Evolutionary conservation across 2,329 filamentous ascomycete genomes (phyloP).

Genomic region (Colletotrichum tropicale): DNA sequence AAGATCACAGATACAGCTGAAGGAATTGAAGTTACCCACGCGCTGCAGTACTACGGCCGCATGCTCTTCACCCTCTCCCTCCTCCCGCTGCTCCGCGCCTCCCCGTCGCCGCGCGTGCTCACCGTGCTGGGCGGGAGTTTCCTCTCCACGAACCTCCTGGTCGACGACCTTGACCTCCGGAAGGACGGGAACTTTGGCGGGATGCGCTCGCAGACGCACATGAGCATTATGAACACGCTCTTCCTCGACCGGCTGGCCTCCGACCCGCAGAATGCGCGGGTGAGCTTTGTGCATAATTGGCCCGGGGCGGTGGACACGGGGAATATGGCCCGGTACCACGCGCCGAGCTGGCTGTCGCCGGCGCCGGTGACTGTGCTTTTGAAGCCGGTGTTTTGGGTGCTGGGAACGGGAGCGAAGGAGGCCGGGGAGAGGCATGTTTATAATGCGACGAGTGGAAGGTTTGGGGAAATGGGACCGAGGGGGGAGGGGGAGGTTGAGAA

Average conservation of each 20-base stretch:
- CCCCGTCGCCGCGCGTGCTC: slow-evolving; percentile 26
- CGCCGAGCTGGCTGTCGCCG: background rate
- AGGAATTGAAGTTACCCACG: slow-evolving; percentile 44
- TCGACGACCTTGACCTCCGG: slow-evolving; percentile 27
- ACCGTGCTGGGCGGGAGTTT: slow-evolving; percentile 27
- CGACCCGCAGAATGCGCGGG: background rate
- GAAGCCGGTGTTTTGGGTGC: slow-evolving; percentile 9
- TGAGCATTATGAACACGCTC: slow-evolving; percentile 25
- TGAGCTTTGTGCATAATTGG: slow-evolving; percentile 31
- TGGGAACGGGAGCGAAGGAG: background rate
- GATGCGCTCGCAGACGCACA: slow-evolving; percentile 21
- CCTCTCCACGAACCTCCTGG: slow-evolving; percentile 21
- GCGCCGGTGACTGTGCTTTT: slow-evolving; percentile 2
- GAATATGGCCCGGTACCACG: slow-evolving; percentile 6
- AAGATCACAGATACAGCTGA: slow-evolving; percentile 39
- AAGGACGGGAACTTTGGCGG: slow-evolving; percentile 25
- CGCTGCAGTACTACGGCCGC: slow-evolving; percentile 46
- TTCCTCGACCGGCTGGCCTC: slow-evolving; percentile 26
- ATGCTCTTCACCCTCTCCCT: slow-evolving; percentile 44
- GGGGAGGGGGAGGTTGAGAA: background rate
- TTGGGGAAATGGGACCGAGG: background rate
- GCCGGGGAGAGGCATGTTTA: slow-evolving; percentile 17
- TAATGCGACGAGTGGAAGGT: background rate
- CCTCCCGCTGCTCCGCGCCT: slow-evolving; percentile 39
- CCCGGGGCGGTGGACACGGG: slow-evolving; percentile 32